These are phyloP conservation scores for Porcisia hertigi DNA, from an alignment of 208 protist genomes.

Conservation along the genomic window DNA sequence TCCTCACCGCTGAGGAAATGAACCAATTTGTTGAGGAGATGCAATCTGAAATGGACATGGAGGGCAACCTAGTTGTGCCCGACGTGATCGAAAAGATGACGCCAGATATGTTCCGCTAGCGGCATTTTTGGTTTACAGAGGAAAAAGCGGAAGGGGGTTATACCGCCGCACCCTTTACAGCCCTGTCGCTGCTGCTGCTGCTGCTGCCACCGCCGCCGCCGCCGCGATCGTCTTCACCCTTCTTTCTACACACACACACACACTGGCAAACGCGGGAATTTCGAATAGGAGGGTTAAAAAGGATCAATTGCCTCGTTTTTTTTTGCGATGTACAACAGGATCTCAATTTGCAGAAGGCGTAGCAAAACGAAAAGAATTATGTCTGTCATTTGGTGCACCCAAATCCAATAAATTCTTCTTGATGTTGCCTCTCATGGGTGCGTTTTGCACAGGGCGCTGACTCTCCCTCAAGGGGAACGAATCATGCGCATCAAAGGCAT, in stretches of 20 bases:
- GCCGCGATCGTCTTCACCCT: too few relatives aligned
- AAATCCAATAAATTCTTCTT: background rate
- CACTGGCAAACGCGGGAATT: background rate
- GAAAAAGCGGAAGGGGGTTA: background rate
- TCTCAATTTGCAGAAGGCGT: background rate
- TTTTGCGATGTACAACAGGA: background rate
- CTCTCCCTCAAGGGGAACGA: background rate
- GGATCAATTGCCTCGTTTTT: background rate
- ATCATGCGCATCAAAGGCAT: background rate
- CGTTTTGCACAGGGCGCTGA: background rate
- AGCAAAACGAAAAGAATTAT: background rate
- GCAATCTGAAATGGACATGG: constrained; percentile 84
- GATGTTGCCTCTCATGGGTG: background rate
- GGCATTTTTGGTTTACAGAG: background rate
- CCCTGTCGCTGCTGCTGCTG: background rate
- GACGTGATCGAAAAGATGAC: constrained; percentile 89
- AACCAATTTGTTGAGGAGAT: constrained; percentile 90
- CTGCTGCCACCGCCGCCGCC: background rate
- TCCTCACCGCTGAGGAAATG: constrained; percentile 90
- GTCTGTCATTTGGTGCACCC: background rate
- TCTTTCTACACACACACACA: background rate
- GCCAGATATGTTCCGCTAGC: constrained; percentile 68
- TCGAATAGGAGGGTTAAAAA: background rate
- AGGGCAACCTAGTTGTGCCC: constrained; percentile 80
- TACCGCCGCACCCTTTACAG: background rate